Percentiles rank a stretch among this genome's conserved stretches.
Evolutionary conservation across 2,329 filamentous ascomycete species (phyloP).

Genomic region (Curvularia lunata): DNA sequence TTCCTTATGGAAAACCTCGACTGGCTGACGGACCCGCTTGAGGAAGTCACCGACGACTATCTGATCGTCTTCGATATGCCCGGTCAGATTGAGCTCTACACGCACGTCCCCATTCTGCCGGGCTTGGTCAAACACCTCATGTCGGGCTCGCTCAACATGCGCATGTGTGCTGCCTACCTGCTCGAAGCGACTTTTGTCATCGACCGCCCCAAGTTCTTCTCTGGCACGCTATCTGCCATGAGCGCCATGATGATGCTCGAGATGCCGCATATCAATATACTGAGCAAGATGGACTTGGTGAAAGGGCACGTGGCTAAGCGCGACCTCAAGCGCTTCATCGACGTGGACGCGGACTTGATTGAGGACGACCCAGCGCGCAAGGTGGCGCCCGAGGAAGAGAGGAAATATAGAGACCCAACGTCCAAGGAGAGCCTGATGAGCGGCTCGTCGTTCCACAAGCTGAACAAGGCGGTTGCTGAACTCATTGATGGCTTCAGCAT

Average conservation of each 20-base stretch:
- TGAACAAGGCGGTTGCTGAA: constrained; percentile 87
- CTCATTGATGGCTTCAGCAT: constrained; percentile 98
- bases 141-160: constrained; percentile 83
- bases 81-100: constrained; percentile 98
- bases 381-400: constrained; percentile 55
- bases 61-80: constrained; percentile 99
- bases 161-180: constrained; percentile 90
- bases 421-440: constrained; percentile 76
- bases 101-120: constrained; percentile 91
- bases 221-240: constrained; percentile 95
- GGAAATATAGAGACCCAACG: constrained; percentile 64
- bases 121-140: constrained; percentile 82
- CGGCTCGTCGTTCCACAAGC: constrained; percentile 77
- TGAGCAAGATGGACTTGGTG: constrained; percentile 97
- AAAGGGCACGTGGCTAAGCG: constrained; percentile 86
- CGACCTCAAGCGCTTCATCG: constrained; percentile 87
- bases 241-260: constrained; percentile 99
- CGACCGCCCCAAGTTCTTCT: constrained; percentile 96
- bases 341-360: constrained; percentile 81
- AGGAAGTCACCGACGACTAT: constrained; percentile 89
- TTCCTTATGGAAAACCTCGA: constrained; percentile 94
- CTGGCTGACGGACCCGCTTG: constrained; percentile 84
- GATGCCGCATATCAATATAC: constrained; percentile 92
- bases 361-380: constrained; percentile 74
- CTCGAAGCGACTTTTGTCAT: constrained; percentile 95